Base-by-base conservation (phyloP, 345 rosid species). In the Eucalyptus curtisii region DNA sequence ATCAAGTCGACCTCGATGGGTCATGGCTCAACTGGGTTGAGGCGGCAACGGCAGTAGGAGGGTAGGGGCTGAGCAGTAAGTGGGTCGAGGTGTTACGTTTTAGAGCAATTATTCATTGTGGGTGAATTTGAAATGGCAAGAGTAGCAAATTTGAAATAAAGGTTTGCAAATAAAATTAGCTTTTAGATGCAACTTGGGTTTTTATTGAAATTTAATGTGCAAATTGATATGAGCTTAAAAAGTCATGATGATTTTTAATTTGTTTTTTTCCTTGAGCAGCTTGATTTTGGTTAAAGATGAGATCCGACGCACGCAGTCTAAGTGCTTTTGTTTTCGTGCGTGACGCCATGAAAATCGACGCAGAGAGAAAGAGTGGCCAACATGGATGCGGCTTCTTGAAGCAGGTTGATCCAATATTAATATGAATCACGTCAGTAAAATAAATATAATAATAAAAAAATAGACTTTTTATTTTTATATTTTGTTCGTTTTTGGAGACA, bases 311-410 rank as follows among this genome's bases (percentile, higher is more conserved):
- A 33, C 12, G 49, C 6, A 53, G 68, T 37, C 87, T n/a, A 86
- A 53, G 81, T 71, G 25, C 7, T 9, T 33, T 71, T 71, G 42
- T 19, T 33, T 71, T 37, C 24, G 45, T 37, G 45, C 11, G 82
- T 71, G 45, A 71, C 82, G 45, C 45, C 45, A 10, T 71, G 82
- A 37, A 71, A 37, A 71, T 6, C 82, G 82, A 68, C 42, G 45
- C 45, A 37, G 45, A 37, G 25, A 16, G 81, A 71, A 5, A 5
- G 81, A 71, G 17, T 22, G 7, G 64, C 44, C 87, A 86, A 86
- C 31, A 20, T 27, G 76, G 47, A 87, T 16, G 88, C 80, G 80
- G 88, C 88, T 87, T 59, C 80, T 44, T 48, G 88, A 87, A 42
- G 80, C 88, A 59, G 88, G 47, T 25, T 12, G 42, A 30, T 20